Percentiles rank a stretch among this genome's conserved stretches.
Evolutionary conservation across 805 yeast genomes (phyloP).

Genomic region (Saccharomycopsis malanga): DNA sequence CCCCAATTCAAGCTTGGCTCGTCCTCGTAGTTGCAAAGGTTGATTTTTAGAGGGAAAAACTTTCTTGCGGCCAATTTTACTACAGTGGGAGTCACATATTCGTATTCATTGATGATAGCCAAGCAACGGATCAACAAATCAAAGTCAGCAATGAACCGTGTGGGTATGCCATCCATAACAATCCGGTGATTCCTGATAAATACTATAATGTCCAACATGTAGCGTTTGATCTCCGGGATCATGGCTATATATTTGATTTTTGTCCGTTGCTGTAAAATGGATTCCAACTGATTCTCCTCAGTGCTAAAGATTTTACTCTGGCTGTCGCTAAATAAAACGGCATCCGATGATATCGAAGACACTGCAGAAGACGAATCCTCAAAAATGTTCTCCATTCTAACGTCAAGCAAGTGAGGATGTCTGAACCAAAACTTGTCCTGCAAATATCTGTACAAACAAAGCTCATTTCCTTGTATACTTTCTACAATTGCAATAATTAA

Average conservation of each 20-base stretch:
- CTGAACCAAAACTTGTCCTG: conserved; percentile 29
- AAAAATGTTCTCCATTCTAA: background rate
- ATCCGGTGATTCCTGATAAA: conserved; percentile 49
- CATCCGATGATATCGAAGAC: background rate
- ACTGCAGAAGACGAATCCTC: background rate
- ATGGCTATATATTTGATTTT: conserved; percentile 29
- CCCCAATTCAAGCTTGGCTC: conserved; percentile 54
- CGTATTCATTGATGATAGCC: conserved; percentile 35
- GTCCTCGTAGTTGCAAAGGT: conserved; percentile 32
- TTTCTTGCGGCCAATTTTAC: conserved; percentile 44
- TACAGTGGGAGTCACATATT: conserved; percentile 46
- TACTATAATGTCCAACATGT: conserved; percentile 50
- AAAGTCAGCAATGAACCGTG: conserved; percentile 38
- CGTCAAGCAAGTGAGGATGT: conserved; percentile 25
- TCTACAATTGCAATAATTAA: conserved; percentile 25
- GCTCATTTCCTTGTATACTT: conserved; percentile 23
- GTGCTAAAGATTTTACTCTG: background rate
- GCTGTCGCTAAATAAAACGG: background rate
- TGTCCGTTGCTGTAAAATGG: conserved; percentile 9
- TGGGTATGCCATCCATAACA: conserved; percentile 46
- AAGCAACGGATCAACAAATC: conserved; percentile 34
- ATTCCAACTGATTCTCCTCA: background rate
- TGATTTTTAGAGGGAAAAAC: conserved; percentile 41
- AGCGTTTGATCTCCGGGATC: conserved; percentile 44
- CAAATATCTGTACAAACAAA: conserved; percentile 23